Base-by-base conservation (phyloP, 2,329 filamentous ascomycete genomes). In the Monosporascus sp. region DNA sequence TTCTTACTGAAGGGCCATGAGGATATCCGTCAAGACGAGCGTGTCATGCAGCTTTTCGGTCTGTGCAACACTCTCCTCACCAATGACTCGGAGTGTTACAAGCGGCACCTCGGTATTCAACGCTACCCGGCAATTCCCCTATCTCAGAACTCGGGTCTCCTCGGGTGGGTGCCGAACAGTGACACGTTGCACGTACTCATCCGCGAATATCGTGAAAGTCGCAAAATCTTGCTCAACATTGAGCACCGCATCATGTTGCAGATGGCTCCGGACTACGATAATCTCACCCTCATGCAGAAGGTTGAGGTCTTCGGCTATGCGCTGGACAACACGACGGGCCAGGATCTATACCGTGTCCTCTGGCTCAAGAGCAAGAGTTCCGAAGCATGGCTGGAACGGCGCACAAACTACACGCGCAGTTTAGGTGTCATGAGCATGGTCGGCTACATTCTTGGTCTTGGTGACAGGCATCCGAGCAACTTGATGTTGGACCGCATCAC, bases 351-450 rank as follows among this genome's bases (percentile, higher is more conserved):
- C 72, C 89, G 94, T 38, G 93, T 99, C 2, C 77, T 99, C 37
- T 99, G 95, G 94, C 81, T 99, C 61, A 99, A 99, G 82, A 96
- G 90, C 67, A 97, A 97, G 78, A 96, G 89, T 56, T 97, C 93
- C 0, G 94, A 99, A 71, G 88, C 93, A 2, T 99, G 94, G 94
- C 84, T 99, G 36, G 94, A 97, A 71, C 83, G 94, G 44, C 88
- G 94, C 50, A 99, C 95, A n/a, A 99, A 96, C 68, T 99, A 99
- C 74, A 99, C 94, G 18, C 88, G 94, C 53, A 97, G 93, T 1
- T 79, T 99, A 2, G 94, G 90, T 62, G 94, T 99, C 64, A 99
- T 99, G 94, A 97, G 91, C n/a, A 99, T 99, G 91, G 94, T 97
- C n/a, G 94, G 94, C 58, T 99, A 99, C 71, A 97, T 99, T 59